Evolutionary conservation across 2,329 filamentous ascomycete genomes (phyloP).

Genomic region (Fusarium liriodendri): DNA sequence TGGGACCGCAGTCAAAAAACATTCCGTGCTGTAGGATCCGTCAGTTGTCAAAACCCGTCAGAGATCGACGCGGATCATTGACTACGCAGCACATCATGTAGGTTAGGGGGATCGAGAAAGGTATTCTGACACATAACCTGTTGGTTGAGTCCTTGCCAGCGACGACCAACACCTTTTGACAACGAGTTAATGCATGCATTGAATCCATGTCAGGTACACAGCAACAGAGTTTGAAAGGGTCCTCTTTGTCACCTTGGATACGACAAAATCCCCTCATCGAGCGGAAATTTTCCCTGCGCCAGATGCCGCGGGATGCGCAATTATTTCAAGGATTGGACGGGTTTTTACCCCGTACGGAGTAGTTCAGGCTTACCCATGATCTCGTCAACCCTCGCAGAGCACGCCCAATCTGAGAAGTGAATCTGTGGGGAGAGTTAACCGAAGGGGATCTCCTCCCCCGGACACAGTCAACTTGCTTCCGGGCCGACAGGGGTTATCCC

Average conservation of each 20-base stretch:
- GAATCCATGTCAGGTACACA: background rate
- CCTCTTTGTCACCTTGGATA: background rate
- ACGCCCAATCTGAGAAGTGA: background rate
- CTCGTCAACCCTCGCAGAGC: background rate
- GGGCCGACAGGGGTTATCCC: background rate
- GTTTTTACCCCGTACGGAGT: background rate
- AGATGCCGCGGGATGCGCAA: background rate
- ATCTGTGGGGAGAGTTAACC: slow-evolving; percentile 7
- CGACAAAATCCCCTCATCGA: background rate
- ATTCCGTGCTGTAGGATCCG: background rate
- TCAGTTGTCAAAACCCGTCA: background rate
- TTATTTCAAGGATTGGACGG: background rate
- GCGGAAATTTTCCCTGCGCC: background rate
- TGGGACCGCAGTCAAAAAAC: background rate
- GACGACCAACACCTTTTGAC: background rate
- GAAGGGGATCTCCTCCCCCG: background rate
- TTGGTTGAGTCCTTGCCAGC: background rate
- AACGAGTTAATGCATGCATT: background rate
- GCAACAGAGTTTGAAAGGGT: background rate
- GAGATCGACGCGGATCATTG: background rate
- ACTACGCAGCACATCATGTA: background rate
- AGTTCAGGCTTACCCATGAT: background rate
- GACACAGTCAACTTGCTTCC: background rate
- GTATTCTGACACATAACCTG: background rate
- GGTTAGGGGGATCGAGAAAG: background rate